Percentiles rank a stretch among this genome's conserved stretches.
Conservation (phyloP, 768 basidiomycete genomes). For the Lactarius deliciosus region DNA sequence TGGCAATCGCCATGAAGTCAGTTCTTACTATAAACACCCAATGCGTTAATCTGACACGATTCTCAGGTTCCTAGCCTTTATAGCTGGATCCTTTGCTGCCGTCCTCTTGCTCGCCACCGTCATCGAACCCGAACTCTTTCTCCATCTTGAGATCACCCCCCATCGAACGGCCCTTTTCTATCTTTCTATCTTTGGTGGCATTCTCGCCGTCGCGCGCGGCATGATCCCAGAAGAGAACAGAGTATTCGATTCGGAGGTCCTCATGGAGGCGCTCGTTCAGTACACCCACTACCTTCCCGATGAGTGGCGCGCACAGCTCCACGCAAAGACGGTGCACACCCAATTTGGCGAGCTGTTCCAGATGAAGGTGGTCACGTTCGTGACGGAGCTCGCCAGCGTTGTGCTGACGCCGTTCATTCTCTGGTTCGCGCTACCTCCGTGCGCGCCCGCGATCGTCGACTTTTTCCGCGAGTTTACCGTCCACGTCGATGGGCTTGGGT, state of each 20-base stretch:
- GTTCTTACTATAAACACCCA: conserved; percentile 32
- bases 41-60: background rate
- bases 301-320: conserved; percentile 85
- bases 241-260: conserved; percentile 90
- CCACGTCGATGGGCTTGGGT: conserved; percentile 94
- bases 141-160: conserved; percentile 92
- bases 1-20: conserved; percentile 86
- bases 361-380: conserved; percentile 88
- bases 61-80: conserved; percentile 90
- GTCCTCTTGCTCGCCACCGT: conserved; percentile 91
- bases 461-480: conserved; percentile 99
- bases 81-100: conserved; percentile 95
- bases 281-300: conserved; percentile 97
- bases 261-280: conserved; percentile 89
- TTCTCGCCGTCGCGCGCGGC: conserved; percentile 86
- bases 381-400: conserved; percentile 86
- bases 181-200: conserved; percentile 79
- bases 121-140: conserved; percentile 88
- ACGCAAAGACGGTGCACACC: conserved; percentile 89
- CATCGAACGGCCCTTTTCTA: conserved; percentile 95
- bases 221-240: conserved; percentile 95
- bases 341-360: conserved; percentile 91
- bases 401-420: conserved; percentile 92
- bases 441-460: conserved; percentile 89
- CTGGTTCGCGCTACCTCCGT: conserved; percentile 87